phyloP scores from a whole-genome alignment of 108 stramenopile genomes.

The Skeletonema tropicum region DNA sequence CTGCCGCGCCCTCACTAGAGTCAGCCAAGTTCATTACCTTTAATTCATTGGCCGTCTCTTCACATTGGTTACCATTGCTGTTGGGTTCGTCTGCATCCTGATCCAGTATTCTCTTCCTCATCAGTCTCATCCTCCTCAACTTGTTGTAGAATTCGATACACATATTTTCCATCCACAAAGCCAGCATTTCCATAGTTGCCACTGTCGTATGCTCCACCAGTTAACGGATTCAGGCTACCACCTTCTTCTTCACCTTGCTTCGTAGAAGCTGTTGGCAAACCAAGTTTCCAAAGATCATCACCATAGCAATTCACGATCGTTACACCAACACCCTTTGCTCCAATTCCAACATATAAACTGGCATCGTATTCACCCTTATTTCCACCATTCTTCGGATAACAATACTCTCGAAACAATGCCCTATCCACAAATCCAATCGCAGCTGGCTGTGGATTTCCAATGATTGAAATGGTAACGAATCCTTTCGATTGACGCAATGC shows the following conservation, averaged over 20 bases:
- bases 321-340: conserved; percentile 73
- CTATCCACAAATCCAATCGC: conserved; percentile 66
- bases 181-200: conserved; percentile 85
- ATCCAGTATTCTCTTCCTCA: conserved; percentile 9
- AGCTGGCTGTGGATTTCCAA: conserved; percentile 76
- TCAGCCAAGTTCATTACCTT: conserved; percentile 14
- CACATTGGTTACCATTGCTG: background rate
- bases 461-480: conserved; percentile 56
- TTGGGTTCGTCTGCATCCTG: conserved; percentile 3
- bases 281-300: conserved; percentile 78
- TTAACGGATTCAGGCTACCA: conserved; percentile 40
- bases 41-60: background rate
- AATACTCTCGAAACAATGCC: conserved; percentile 42
- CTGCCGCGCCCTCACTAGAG: background rate
- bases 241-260: background rate
- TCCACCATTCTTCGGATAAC: conserved; percentile 28
- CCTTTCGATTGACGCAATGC: conserved; percentile 44
- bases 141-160: conserved; percentile 34
- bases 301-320: conserved; percentile 74
- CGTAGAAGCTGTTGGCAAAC: conserved; percentile 20
- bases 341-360: conserved; percentile 47
- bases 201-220: conserved; percentile 61
- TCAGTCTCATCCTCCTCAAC: conserved; percentile 21
- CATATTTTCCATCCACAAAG: conserved; percentile 66
- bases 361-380: background rate